phyloP scores from a whole-genome alignment of 345 rosid species.

The Mallotus nudiflorus region DNA sequence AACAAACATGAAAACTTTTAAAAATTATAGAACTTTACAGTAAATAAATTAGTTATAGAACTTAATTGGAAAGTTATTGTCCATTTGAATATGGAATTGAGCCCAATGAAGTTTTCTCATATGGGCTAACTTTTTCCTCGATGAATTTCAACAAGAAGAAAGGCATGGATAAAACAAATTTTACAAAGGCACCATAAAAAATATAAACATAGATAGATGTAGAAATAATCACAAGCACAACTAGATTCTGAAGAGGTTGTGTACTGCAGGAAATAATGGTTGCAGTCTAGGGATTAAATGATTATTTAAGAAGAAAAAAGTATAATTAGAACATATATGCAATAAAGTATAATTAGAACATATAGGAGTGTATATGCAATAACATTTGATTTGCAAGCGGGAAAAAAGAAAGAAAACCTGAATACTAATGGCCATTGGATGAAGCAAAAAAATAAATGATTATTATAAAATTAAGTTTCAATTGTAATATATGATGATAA shows the following conservation, averaged over 20 bases:
- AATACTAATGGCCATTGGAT: conserved; percentile 61
- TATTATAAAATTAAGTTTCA: not conserved
- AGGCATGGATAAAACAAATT: not conserved
- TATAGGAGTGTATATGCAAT: too few relatives aligned
- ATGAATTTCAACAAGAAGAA: conserved; percentile 45
- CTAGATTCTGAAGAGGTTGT: conserved; percentile 74
- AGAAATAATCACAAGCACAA: conserved; percentile 54
- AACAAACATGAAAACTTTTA: too few relatives aligned
- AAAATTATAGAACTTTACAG: too few relatives aligned
- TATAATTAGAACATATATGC: too few relatives aligned
- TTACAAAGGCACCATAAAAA: not conserved
- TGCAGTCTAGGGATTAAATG: too few relatives aligned
- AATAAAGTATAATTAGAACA: too few relatives aligned
- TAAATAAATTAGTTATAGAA: too few relatives aligned
- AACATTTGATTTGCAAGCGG: too few relatives aligned
- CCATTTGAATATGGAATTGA: conserved; percentile 48
- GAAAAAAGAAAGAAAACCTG: conserved; percentile 52
- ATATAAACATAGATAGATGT: not conserved
- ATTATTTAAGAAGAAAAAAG: too few relatives aligned
- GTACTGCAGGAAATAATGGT: conserved; percentile 73
- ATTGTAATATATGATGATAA: too few relatives aligned
- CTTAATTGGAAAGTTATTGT: too few relatives aligned
- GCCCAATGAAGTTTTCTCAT: conserved; percentile 55
- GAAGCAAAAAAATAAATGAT: not conserved
- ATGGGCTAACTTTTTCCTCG: conserved; percentile 50